Conservation (phyloP, 2,329 filamentous ascomycete genomes). For the Xylariaceae sp. region DNA sequence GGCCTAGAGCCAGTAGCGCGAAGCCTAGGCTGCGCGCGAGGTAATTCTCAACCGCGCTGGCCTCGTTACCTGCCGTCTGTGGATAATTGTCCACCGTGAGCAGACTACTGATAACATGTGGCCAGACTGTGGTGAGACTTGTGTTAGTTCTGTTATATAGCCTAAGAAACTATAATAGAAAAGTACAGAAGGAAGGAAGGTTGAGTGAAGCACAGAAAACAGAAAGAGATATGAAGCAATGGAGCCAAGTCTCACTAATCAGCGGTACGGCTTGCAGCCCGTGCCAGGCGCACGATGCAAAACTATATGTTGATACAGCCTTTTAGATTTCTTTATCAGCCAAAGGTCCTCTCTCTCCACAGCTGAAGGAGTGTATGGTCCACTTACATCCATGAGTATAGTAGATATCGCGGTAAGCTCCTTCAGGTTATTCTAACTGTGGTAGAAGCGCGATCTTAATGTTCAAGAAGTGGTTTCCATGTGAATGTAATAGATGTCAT, state of each 20-base stretch:
- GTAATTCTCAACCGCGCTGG: conserved; percentile 69
- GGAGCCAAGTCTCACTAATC: conserved; percentile 36
- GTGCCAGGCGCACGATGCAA: conserved; percentile 59
- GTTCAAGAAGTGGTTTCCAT: too few species aligned
- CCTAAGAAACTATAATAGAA: neutral
- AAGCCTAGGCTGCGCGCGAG: conserved; percentile 75
- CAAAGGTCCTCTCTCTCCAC: too few species aligned
- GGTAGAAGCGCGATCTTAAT: too few species aligned
- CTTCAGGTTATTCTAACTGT: too few species aligned
- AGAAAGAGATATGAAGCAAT: too few species aligned
- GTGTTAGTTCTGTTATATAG: neutral
- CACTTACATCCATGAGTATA: too few species aligned
- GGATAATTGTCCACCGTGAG: conserved; percentile 36
- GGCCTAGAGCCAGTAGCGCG: conserved; percentile 67
- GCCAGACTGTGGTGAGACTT: conserved; percentile 15
- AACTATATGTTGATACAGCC: conserved; percentile 57
- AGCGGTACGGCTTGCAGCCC: conserved; percentile 54
- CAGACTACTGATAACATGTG: conserved; percentile 46
- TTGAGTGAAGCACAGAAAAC: neutral
- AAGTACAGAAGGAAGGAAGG: neutral
- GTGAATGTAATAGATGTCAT: too few species aligned
- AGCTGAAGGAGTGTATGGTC: too few species aligned
- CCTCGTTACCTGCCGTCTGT: neutral
- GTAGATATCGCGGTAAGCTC: too few species aligned
- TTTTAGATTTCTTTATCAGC: too few species aligned